Conservation (phyloP, 148 eudicot species). For the Oxyria digyna region DNA sequence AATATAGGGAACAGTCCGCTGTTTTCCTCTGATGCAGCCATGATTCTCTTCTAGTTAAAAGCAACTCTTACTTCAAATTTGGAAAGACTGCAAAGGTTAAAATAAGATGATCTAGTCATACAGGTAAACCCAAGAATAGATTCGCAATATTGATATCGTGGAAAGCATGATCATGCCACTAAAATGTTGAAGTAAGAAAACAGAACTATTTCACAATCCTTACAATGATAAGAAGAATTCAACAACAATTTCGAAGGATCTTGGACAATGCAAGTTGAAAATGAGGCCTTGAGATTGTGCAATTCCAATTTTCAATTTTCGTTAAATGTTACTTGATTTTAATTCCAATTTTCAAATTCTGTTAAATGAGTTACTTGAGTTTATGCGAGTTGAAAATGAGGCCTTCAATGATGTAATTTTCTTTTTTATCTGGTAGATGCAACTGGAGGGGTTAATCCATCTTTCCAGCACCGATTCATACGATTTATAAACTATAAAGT, state of each 20-base stretch:
- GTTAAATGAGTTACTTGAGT: neutral
- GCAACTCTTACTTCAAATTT: constrained; percentile 13
- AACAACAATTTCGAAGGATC: neutral
- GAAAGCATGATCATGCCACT: neutral
- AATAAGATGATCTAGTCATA: neutral
- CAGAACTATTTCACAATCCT: neutral
- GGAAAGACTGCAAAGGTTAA: constrained; percentile 13
- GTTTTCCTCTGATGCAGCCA: constrained; percentile 88
- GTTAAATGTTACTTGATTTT: neutral
- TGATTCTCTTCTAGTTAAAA: constrained; percentile 16
- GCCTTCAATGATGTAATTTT: neutral
- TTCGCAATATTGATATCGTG: neutral
- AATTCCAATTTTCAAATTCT: neutral
- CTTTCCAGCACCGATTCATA: neutral
- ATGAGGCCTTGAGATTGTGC: neutral
- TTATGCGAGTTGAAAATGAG: neutral
- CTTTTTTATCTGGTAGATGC: neutral
- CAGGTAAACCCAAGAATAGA: neutral
- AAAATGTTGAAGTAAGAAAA: neutral
- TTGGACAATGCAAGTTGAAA: neutral
- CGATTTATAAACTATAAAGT: neutral
- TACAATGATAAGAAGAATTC: neutral
- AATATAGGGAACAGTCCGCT: constrained; percentile 84
- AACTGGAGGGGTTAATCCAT: neutral
- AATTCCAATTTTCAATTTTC: neutral